Evolutionary conservation across 2,329 filamentous ascomycete species (phyloP).

Genomic region (Monilinia vaccinii-corymbosi): DNA sequence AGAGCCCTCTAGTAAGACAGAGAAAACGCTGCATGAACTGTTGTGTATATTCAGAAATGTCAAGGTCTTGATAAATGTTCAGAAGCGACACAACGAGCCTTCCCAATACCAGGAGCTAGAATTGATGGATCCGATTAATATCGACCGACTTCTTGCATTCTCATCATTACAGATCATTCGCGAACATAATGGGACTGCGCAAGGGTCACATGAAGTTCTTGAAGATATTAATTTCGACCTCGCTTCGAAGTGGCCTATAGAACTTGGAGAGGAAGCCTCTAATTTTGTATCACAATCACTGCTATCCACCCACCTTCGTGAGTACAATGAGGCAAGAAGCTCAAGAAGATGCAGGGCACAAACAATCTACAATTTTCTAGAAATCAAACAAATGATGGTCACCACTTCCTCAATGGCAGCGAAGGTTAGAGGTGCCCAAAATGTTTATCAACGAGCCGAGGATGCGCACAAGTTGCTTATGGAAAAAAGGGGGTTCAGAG

Average conservation of each 20-base stretch:
- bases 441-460: neutral
- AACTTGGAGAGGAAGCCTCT: neutral
- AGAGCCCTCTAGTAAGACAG: neutral
- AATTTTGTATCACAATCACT: neutral
- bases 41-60: neutral
- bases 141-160: neutral
- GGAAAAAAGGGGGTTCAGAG: too few relatives aligned
- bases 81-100: neutral
- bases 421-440: neutral
- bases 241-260: neutral
- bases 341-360: too few relatives aligned
- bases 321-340: neutral
- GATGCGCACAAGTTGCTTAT: neutral
- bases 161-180: too few relatives aligned
- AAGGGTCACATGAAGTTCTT: neutral
- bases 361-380: neutral
- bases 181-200: neutral
- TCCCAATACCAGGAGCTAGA: neutral
- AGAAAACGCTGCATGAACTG: neutral
- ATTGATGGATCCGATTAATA: neutral
- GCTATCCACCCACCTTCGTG: neutral
- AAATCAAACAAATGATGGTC: neutral
- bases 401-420: neutral
- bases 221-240: neutral
- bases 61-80: neutral